These are phyloP conservation scores for Purshia tridentata DNA, from an alignment of 306 rosid genomes.

Conservation along the genomic window DNA sequence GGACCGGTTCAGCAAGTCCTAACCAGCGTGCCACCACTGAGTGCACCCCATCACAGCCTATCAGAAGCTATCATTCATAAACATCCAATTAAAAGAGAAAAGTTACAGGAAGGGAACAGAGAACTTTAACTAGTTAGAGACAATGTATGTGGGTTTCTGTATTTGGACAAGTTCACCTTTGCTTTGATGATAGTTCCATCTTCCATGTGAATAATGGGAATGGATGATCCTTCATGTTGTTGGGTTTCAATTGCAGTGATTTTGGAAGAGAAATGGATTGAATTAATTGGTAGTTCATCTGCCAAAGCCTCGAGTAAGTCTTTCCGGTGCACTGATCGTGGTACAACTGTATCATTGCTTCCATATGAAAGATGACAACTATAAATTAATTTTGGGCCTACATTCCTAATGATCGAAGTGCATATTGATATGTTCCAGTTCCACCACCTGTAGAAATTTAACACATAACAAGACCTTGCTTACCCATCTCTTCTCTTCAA, in stretches of 20 bases:
- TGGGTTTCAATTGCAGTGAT: slow-evolving; percentile 2
- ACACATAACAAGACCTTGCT: not conserved
- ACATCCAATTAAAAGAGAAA: too few relatives aligned
- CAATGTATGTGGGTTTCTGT: not conserved
- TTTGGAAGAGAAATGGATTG: slow-evolving; percentile 22
- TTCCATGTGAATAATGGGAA: slow-evolving; percentile 19
- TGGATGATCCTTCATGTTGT: slow-evolving; percentile 9
- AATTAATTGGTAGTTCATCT: slow-evolving; percentile 15
- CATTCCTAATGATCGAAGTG: too few relatives aligned
- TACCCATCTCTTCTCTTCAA: not conserved
- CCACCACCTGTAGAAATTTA: too few relatives aligned
- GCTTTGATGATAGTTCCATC: slow-evolving; percentile 23
- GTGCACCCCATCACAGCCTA: too few relatives aligned
- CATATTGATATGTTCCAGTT: too few relatives aligned
- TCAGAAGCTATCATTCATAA: too few relatives aligned
- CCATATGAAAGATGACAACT: too few relatives aligned
- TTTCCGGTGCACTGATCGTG: slow-evolving; percentile 19
- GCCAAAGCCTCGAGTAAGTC: slow-evolving; percentile 20
- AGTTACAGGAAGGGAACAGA: too few relatives aligned
- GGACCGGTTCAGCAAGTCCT: too few relatives aligned
- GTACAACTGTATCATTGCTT: not conserved
- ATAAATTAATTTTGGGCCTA: too few relatives aligned
- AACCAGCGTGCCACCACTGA: too few relatives aligned
- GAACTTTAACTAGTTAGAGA: too few relatives aligned
- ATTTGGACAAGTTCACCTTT: not conserved